Percentiles rank a stretch among this genome's conserved stretches.
Conservation (phyloP, 2,329 filamentous ascomycete species). For the Ascochyta rabiei region DNA sequence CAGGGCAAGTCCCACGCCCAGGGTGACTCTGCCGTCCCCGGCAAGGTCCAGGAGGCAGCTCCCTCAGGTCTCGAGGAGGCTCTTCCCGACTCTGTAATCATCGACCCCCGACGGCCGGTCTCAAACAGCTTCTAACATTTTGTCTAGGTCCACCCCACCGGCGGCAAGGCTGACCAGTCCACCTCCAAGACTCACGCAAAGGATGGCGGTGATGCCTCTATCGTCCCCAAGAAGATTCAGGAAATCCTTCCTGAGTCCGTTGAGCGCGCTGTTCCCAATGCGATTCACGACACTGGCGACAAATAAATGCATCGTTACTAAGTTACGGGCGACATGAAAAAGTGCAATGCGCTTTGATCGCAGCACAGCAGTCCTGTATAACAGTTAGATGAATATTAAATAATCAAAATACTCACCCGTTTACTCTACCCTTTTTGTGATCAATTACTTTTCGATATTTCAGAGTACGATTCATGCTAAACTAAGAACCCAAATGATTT, state of each 20-base stretch:
- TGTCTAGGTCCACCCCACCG: conserved; percentile 46
- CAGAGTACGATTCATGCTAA: too few relatives aligned
- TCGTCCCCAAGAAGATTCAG: conserved; percentile 53
- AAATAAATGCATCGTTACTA: conserved; percentile 12
- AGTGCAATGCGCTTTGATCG: conserved; percentile 7
- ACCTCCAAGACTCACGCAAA: conserved; percentile 48
- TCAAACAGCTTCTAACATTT: not conserved
- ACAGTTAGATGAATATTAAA: not conserved
- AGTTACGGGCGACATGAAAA: not conserved
- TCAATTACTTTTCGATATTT: too few relatives aligned
- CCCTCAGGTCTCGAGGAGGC: conserved; percentile 48
- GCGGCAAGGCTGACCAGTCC: conserved; percentile 41
- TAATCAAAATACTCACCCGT: not conserved
- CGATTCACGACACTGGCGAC: conserved; percentile 51
- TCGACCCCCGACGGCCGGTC: not conserved
- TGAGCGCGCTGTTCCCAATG: conserved; percentile 52
- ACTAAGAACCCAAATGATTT: too few relatives aligned
- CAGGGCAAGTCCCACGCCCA: conserved; percentile 52
- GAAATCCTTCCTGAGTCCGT: conserved; percentile 53
- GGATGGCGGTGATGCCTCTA: conserved; percentile 44
- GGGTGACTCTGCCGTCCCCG: conserved; percentile 49
- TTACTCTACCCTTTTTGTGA: too few relatives aligned
- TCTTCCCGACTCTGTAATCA: conserved; percentile 45
- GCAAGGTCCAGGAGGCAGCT: conserved; percentile 48
- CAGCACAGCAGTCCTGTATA: not conserved